Evolutionary conservation across 495 filamentous ascomycete genomes (phyloP), one percentile per base, ranked within the genome.

Genomic region (Lophiostoma macrostomum): DNA sequence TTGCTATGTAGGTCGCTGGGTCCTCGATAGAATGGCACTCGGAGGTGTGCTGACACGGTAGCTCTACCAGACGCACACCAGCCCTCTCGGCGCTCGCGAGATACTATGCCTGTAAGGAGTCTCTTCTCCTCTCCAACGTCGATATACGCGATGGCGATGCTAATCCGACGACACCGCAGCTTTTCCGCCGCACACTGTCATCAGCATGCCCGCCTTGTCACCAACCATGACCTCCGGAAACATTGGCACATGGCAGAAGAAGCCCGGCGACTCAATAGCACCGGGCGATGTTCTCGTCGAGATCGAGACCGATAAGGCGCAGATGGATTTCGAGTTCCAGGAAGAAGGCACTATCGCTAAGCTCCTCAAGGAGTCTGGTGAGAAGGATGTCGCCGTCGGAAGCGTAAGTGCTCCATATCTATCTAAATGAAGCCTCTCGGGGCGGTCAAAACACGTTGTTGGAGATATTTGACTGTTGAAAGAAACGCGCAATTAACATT

Each of bases 311-410:
- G 94, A 99, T 73, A 99, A 99, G 79, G 94, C 94, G 34, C 94
- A 99, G 73, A 99, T 99, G 94, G 94, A 99, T 77, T 99, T 99
- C 65, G 94, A 99, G 72, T 99, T 94, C 72, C 94, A 99, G 72
- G 93, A 99, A 59, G 93, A 99, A 68, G 93, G 94, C 75, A 78
- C 95, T 28, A 74, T 99, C 50, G 94, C 94, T 52, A 97, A 96
- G 80, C 80, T 97, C 53, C 72, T 99, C 70, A 95, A 90, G 75
- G 87, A 95, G 2, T 83, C 83, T 27, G 94, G 94, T 37, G 90
- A 87, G 72, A 97, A 97, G 76, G 94, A 97, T 68, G 79, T 99
- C 57, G 70, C 93, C 30, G 91, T 99, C 64, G 93, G 93, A 69
- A 88, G 88, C 69, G 93, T 98, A 81, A 71, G 40, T 47, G 27